A percentile compares a stretch with the other conserved stretches of the same genome.
Evolutionary conservation across 2,329 filamentous ascomycete species (phyloP).

Genomic region (Magnaporthiopsis incrustans): DNA sequence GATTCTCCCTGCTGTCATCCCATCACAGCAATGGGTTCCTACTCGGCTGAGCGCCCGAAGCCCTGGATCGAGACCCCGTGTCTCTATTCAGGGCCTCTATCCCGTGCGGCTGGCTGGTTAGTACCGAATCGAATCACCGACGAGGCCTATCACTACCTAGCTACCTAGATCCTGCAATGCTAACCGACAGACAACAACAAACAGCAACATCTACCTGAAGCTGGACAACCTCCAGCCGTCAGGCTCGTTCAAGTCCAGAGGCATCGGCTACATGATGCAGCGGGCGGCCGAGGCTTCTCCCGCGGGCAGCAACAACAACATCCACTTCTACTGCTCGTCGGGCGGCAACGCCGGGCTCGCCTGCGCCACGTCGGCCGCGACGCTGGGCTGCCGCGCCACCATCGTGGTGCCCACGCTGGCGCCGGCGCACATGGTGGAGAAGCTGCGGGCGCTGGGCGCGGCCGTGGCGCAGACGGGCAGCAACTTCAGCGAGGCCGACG

Average conservation of each 20-base stretch:
- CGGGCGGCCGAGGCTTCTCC: conserved; percentile 29
- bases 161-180: not conserved
- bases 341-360: conserved; percentile 77
- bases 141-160: not conserved
- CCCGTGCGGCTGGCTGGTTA: conserved; percentile 60
- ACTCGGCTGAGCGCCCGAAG: conserved; percentile 17
- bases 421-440: conserved; percentile 57
- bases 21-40: conserved; percentile 19
- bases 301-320: conserved; percentile 21
- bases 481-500: conserved; percentile 62
- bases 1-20: not conserved
- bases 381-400: conserved; percentile 54
- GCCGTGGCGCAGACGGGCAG: conserved; percentile 59
- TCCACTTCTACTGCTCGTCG: conserved; percentile 65
- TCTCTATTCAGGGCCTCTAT: conserved; percentile 55
- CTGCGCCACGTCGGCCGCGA: conserved; percentile 61
- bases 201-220: conserved; percentile 70
- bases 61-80: conserved; percentile 65
- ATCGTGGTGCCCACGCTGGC: conserved; percentile 64
- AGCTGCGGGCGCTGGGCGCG: conserved; percentile 56
- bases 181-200: not conserved
- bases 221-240: conserved; percentile 75
- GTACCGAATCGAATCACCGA: conserved; percentile 13
- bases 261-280: conserved; percentile 64
- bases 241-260: conserved; percentile 76